Evolutionary conservation across 2,329 filamentous ascomycete species (phyloP).

Genomic region (Rutstroemia sydowiana): DNA sequence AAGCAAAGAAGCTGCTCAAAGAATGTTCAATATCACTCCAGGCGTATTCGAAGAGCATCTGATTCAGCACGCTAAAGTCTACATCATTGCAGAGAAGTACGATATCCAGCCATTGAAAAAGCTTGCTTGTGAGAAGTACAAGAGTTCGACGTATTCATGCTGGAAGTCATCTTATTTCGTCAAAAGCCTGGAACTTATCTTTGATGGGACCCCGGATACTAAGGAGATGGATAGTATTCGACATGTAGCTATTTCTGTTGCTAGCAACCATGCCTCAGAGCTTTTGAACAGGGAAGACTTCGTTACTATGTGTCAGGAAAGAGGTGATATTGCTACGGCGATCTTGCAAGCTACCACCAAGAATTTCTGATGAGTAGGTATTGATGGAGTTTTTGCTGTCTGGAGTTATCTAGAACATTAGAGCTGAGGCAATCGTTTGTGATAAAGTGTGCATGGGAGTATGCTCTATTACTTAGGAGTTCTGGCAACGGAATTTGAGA

Average conservation of each 20-base stretch:
- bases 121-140: constrained; percentile 10
- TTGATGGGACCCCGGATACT: constrained; percentile 11
- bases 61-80: constrained; percentile 11
- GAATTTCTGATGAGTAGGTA: not conserved
- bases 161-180: constrained; percentile 10
- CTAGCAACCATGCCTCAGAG: not conserved
- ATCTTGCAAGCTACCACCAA: not conserved
- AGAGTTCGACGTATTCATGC: not conserved
- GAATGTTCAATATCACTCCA: not conserved
- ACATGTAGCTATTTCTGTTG: not conserved
- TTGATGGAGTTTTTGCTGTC: not conserved
- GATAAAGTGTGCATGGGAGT: no score
- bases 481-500: no score
- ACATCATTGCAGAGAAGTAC: constrained; percentile 14
- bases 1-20: not conserved
- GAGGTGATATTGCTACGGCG: constrained; percentile 9
- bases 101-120: constrained; percentile 13
- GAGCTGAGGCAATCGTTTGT: no score
- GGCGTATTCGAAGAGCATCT: not conserved
- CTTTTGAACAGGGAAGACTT: constrained; percentile 10
- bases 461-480: no score
- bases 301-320: constrained; percentile 6
- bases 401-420: no score
- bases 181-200: constrained; percentile 11
- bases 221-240: constrained; percentile 1